A percentile compares a stretch with the other conserved stretches of the same genome.
Conservation (phyloP, 2,329 filamentous ascomycete species). For the Calonectria pauciramosa region DNA sequence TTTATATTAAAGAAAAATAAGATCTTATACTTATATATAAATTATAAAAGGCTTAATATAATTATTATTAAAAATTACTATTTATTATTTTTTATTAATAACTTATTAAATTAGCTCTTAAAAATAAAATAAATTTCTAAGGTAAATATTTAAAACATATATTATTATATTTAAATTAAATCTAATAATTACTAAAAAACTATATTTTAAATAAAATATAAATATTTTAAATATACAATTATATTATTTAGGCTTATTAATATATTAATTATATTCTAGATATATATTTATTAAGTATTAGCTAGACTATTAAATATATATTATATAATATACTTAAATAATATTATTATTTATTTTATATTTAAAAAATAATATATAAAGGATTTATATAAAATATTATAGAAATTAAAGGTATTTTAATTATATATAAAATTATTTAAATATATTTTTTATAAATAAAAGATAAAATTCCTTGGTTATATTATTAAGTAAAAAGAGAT, state of each 20-base stretch:
- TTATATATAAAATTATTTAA: constrained; percentile 28
- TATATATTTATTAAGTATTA: constrained; percentile 33
- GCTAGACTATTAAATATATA: constrained; percentile 29
- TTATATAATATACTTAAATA: constrained; percentile 34
- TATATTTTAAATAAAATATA: constrained; percentile 25
- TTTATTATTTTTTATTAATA: constrained; percentile 24
- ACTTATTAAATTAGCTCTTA: constrained; percentile 19
- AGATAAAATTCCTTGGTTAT: neutral
- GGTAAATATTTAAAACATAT: constrained; percentile 29
- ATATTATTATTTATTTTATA: constrained; percentile 33
- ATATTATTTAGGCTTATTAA: constrained; percentile 33
- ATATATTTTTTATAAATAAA: constrained; percentile 12
- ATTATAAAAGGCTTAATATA: constrained; percentile 30
- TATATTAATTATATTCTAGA: constrained; percentile 28
- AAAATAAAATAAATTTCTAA: constrained; percentile 22
- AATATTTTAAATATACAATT: constrained; percentile 34
- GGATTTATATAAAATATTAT: constrained; percentile 25
- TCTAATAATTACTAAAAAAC: constrained; percentile 29
- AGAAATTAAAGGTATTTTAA: constrained; percentile 16
- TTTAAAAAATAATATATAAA: constrained; percentile 22
- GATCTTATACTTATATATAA: constrained; percentile 28
- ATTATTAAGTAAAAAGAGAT: constrained; percentile 18
- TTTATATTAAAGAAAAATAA: constrained; percentile 30
- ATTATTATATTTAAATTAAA: constrained; percentile 29
- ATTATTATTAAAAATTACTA: constrained; percentile 28